These are phyloP conservation scores for Calocera cornea DNA, from an alignment of 768 basidiomycete species.

Conservation along the genomic window DNA sequence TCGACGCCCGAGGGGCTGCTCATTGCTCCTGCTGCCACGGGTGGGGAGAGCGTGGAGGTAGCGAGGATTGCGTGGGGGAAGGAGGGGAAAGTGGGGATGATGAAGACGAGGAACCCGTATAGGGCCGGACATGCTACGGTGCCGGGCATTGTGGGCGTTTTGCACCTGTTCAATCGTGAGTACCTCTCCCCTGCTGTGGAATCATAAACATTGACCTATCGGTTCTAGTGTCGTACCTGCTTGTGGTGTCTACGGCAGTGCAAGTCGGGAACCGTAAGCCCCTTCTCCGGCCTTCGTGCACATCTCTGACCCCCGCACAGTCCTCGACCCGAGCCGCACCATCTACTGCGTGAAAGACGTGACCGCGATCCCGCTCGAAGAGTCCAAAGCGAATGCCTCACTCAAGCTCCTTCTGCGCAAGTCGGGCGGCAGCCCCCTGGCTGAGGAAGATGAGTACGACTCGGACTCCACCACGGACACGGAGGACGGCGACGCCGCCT, in stretches of 20 bases:
- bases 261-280: constrained; percentile 47
- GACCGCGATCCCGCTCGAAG: constrained; percentile 54
- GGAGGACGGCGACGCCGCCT: neutral
- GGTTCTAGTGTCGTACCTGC: constrained; percentile 51
- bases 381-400: constrained; percentile 43
- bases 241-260: constrained; percentile 52
- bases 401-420: constrained; percentile 34
- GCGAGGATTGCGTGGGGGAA: constrained; percentile 53
- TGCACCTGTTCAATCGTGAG: constrained; percentile 60
- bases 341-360: constrained; percentile 60
- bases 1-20: constrained; percentile 50
- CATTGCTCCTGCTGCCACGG: constrained; percentile 39
- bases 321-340: constrained; percentile 46
- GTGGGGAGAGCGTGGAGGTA: constrained; percentile 26
- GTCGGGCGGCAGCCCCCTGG: neutral
- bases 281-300: neutral
- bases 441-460: neutral
- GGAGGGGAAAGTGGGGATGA: constrained; percentile 22
- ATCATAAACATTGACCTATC: neutral
- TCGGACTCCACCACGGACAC: neutral
- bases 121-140: constrained; percentile 49
- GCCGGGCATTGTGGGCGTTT: constrained; percentile 62
- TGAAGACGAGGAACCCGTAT: constrained; percentile 28
- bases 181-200: constrained; percentile 1
- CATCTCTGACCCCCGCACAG: constrained; percentile 27